Evolutionary conservation across 257 asterid species (phyloP), one percentile per base, ranked within the genome.

Genomic region (Scutellaria minor): DNA sequence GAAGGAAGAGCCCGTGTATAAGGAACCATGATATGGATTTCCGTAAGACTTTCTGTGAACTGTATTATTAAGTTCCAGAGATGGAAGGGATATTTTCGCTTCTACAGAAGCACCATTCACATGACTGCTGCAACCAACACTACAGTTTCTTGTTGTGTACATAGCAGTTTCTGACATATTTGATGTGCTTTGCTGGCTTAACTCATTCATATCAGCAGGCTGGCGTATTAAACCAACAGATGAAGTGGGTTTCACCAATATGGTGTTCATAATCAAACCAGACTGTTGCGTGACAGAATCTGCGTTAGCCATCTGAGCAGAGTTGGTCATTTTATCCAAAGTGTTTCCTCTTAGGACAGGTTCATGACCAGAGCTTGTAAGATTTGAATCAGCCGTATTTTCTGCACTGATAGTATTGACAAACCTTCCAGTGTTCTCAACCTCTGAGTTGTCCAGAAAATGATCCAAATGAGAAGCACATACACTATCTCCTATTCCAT

Each of bases 1-100:
- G 77, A 92, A 92, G 75, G 95, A 84, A 63, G 83, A 88, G 12
- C 97, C 97, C 86, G 41, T 82, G 89, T 75, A 89, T 40, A 68
- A 56, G 73, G 72, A 75, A 58, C 51, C 74, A 54, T 70, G 77
- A 47, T 31, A 53, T 60, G 66, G 60, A 65, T 11, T 42, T 71
- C 66, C 78, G 45, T 12, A 56, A 11, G 68, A 48, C 58, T 64
- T 70, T 68, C 39, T 64, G 54, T 73, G 80, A 68, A 70, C 74
- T 72, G 66, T 35, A 60, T 62, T 70, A 24, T 60, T 66, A 61
- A 31, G 68, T 50, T 65, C 79, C 57, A 56, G 69, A 62, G 63
- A 42, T n/a, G 72, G 57, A 72, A 71, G 44, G 62, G 79, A 40
- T 62, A 44, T 61, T 60, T 75, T 75, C 60, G 79, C 80, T n/a